A percentile compares a stretch with the other conserved stretches of the same genome.
Evolutionary conservation across 768 basidiomycete species (phyloP).

Genomic region (Kwoniella sp.): DNA sequence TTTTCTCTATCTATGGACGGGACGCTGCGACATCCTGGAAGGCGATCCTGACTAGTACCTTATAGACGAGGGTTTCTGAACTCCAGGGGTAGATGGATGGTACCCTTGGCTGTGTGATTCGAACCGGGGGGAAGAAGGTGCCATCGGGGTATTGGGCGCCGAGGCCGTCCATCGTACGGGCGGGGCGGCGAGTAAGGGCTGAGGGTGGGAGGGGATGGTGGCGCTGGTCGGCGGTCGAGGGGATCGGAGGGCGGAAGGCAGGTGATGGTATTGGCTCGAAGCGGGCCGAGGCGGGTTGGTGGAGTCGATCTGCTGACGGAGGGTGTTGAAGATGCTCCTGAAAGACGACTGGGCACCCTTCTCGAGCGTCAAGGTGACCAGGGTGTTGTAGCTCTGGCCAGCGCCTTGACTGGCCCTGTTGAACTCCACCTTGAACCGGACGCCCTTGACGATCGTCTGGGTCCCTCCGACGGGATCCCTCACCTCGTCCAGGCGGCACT

Average conservation of each 20-base stretch:
- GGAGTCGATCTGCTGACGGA: conserved; percentile 20
- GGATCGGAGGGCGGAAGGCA: conserved; percentile 10
- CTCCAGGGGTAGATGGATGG: conserved; percentile 15
- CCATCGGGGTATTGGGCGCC: conserved; percentile 29
- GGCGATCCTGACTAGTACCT: conserved; percentile 27
- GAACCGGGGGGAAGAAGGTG: conserved; percentile 26
- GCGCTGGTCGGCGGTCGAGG: conserved; percentile 3
- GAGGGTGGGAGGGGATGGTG: conserved; percentile 13
- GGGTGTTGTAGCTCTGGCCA: conserved; percentile 56
- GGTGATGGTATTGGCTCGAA: background rate
- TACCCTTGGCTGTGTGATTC: background rate
- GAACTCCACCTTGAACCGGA: conserved; percentile 79
- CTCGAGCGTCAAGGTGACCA: conserved; percentile 69
- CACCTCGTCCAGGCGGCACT: conserved; percentile 69
- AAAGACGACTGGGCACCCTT: conserved; percentile 81
- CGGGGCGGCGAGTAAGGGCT: conserved; percentile 28
- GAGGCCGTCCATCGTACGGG: conserved; percentile 19
- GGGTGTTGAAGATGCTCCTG: conserved; percentile 52
- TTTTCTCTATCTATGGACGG: no score
- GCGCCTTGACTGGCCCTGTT: conserved; percentile 50
- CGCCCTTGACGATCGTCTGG: conserved; percentile 61
- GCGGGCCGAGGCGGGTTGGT: background rate
- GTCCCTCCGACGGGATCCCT: conserved; percentile 56
- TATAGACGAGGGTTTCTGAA: conserved; percentile 24
- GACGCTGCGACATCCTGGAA: no score